Conservation (phyloP, 805 yeast genomes). For the Diddensiella caesifluorescens region DNA sequence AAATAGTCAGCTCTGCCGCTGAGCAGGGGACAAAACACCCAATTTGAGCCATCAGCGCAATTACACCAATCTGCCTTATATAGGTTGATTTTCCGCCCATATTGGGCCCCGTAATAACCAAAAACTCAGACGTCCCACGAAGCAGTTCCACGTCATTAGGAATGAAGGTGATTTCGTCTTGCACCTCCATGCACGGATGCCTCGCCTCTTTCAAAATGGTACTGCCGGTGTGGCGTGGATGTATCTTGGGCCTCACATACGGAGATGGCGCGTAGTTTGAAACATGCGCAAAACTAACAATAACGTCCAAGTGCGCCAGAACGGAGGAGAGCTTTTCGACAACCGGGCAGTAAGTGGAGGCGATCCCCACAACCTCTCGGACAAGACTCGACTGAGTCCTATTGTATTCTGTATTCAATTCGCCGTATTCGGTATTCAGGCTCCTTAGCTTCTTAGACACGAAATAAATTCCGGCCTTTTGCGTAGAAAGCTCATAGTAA, state of each 20-base stretch:
- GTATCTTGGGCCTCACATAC: constrained; percentile 68
- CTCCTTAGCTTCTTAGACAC: constrained; percentile 62
- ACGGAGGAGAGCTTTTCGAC: constrained; percentile 60
- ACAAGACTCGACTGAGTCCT: constrained; percentile 73
- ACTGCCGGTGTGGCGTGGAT: constrained; percentile 41
- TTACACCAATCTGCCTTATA: constrained; percentile 83
- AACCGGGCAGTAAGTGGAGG: constrained; percentile 76
- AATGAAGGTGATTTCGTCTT: constrained; percentile 84
- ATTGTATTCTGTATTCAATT: constrained; percentile 62
- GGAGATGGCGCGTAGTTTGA: constrained; percentile 78
- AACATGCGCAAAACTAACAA: constrained; percentile 79
- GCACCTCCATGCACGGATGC: constrained; percentile 92
- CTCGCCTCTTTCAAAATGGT: constrained; percentile 68
- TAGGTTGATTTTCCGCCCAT: constrained; percentile 98
- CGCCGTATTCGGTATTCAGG: constrained; percentile 53
- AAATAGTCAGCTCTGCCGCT: constrained; percentile 72
- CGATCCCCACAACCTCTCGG: constrained; percentile 72
- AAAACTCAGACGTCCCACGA: constrained; percentile 57
- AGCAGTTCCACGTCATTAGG: constrained; percentile 78
- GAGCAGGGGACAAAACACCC: constrained; percentile 84
- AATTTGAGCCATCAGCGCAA: constrained; percentile 79
- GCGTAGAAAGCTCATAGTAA: constrained; percentile 79
- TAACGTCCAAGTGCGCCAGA: constrained; percentile 75
- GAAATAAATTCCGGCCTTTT: constrained; percentile 92
- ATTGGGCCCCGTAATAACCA: constrained; percentile 90